phyloP scores from a whole-genome alignment of 2,329 filamentous ascomycete species.

The Colletotrichum echinochloae region DNA sequence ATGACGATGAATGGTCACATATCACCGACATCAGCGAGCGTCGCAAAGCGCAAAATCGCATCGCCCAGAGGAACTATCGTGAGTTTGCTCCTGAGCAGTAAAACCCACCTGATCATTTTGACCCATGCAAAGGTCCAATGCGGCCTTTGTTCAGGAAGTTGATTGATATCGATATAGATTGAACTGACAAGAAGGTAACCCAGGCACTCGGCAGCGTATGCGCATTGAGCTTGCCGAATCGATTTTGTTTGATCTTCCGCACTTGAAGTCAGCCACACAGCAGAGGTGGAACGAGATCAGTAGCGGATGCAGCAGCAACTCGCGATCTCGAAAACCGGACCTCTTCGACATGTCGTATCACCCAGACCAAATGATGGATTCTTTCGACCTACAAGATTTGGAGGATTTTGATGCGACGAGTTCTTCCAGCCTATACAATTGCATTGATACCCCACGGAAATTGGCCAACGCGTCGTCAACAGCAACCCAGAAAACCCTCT shows the following conservation, averaged over 20 bases:
- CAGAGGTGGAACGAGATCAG: background rate
- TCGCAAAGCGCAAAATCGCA: background rate
- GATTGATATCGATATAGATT: background rate
- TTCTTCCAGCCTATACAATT: background rate
- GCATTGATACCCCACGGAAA: background rate
- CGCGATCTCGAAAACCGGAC: background rate
- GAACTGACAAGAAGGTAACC: background rate
- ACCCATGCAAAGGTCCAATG: background rate
- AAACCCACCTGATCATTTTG: background rate
- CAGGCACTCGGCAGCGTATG: background rate
- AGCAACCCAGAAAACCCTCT: background rate
- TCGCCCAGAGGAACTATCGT: background rate
- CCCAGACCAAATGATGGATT: background rate
- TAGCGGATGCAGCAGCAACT: background rate
- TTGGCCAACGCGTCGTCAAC: background rate
- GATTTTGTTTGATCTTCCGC: background rate
- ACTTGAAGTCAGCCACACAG: background rate
- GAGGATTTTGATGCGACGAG: background rate
- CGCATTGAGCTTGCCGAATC: background rate
- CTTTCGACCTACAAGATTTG: background rate
- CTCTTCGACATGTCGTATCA: background rate
- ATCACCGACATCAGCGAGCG: background rate
- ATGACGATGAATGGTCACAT: background rate
- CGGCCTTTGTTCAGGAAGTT: background rate
- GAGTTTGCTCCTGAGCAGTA: background rate